Evolutionary conservation across 2,329 filamentous ascomycete species (phyloP).

Genomic region (Nothophoma quercina): DNA sequence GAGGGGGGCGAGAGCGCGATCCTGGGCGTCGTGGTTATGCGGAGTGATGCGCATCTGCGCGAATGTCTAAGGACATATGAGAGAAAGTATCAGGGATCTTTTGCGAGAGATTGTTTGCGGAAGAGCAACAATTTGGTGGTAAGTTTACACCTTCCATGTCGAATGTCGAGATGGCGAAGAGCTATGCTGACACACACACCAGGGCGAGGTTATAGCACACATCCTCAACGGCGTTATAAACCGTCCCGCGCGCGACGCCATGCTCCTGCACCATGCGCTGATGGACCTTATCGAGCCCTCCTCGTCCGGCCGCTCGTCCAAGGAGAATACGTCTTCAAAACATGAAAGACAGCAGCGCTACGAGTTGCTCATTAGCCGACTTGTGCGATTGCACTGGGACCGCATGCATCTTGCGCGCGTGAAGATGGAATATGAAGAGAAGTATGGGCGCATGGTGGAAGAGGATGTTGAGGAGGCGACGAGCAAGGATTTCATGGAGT

Average conservation of each 20-base stretch:
- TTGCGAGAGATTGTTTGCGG: slow-evolving; percentile 83
- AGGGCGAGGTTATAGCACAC: slow-evolving; percentile 95
- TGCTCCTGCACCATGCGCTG: slow-evolving; percentile 90
- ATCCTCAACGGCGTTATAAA: slow-evolving; percentile 98
- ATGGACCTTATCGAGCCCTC: slow-evolving; percentile 57
- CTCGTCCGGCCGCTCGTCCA: slow-evolving; percentile 25
- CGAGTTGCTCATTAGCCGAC: slow-evolving; percentile 84
- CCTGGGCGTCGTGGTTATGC: slow-evolving; percentile 80
- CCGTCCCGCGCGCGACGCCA: slow-evolving; percentile 88
- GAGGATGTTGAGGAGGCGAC: slow-evolving; percentile 81
- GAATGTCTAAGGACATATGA: slow-evolving; percentile 84
- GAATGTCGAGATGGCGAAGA: too few species aligned
- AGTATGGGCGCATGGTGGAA: slow-evolving; percentile 77
- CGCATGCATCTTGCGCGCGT: slow-evolving; percentile 79
- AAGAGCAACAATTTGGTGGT: slow-evolving; percentile 94
- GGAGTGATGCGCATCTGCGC: slow-evolving; percentile 81
- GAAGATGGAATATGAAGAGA: slow-evolving; percentile 79
- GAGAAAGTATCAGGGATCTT: slow-evolving; percentile 75
- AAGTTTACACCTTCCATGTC: too few species aligned
- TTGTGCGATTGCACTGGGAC: slow-evolving; percentile 95
- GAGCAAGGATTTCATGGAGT: slow-evolving; percentile 77
- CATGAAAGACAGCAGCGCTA: slow-evolving; percentile 67
- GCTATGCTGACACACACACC: too few species aligned
- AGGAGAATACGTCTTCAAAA: slow-evolving; percentile 38
- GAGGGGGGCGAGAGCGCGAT: slow-evolving; percentile 88